Percentiles rank a stretch among this genome's conserved stretches.
Conservation (phyloP, 2,329 filamentous ascomycete species). For the Colletotrichum sp. region DNA sequence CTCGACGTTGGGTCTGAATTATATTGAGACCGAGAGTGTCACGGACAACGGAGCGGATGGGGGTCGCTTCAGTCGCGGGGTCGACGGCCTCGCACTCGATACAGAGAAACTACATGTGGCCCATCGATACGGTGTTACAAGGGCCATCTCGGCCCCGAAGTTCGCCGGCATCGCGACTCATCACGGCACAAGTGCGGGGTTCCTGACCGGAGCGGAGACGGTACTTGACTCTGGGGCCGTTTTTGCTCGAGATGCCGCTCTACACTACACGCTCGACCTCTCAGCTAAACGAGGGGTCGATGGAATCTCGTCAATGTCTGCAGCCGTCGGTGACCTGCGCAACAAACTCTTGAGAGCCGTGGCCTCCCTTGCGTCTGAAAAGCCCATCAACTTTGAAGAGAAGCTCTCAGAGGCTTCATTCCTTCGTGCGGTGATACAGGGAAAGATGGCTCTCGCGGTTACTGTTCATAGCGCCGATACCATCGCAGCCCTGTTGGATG, state of each 20-base stretch:
- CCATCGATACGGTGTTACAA: conserved; percentile 61
- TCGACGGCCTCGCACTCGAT: conserved; percentile 61
- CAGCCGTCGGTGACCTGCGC: conserved; percentile 55
- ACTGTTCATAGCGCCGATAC: conserved; percentile 68
- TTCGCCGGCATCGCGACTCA: conserved; percentile 47
- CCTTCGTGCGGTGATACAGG: conserved; percentile 58
- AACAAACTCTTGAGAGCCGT: conserved; percentile 59
- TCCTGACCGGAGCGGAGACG: conserved; percentile 54
- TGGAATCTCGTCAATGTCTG: conserved; percentile 55
- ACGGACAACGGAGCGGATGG: conserved; percentile 56
- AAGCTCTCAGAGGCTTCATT: conserved; percentile 53
- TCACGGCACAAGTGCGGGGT: conserved; percentile 63
- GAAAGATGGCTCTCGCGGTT: conserved; percentile 58
- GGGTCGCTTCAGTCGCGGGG: conserved; percentile 59
- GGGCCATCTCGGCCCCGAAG: conserved; percentile 61
- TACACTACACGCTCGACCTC: conserved; percentile 63
- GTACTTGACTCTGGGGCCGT: conserved; percentile 53
- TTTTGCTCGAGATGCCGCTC: conserved; percentile 57
- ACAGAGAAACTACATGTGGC: conserved; percentile 62
- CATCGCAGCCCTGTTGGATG: conserved; percentile 61
- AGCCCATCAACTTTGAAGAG: conserved; percentile 40
- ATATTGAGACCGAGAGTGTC: conserved; percentile 62
- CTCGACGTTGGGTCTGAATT: conserved; percentile 64
- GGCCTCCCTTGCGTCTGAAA: conserved; percentile 35
- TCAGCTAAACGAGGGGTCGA: conserved; percentile 44